Evolutionary conservation across 2,329 filamentous ascomycete species (phyloP), one percentile per base, ranked within the genome.

Genomic region (Claviceps capensis): DNA sequence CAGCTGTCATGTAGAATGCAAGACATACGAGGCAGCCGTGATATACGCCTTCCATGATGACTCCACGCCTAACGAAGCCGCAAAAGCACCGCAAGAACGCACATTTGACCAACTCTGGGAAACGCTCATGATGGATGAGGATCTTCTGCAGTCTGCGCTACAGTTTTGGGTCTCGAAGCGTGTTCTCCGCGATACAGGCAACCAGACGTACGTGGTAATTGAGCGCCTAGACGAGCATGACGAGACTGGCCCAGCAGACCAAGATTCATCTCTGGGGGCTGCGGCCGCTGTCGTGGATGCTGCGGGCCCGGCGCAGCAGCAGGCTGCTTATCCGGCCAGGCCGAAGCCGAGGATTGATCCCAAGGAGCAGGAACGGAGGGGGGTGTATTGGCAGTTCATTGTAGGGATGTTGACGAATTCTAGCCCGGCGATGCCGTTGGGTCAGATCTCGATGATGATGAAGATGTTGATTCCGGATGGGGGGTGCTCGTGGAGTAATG

Each of bases 371-470:
- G 77, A 78, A 59, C 73, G 74, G 53, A 72, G 75, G 37, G 67
- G 70, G 44, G 77, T 95, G 41, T 95, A 96, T 67, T 88, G 86
- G 80, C 85, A 90, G 61, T 97, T 95, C 65, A 89, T 98, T 53
- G 74, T 89, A 52, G 88, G 88, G 49, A 97, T 98, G 93, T 72
- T 98, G 67, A 96, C 88, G 55, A 96, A 96, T 66, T 85, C 88
- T 60, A 85, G 85, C 17, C 81, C 77, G 17, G 69, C 85, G 30
- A 93, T 96, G 86, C 83, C 86, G 49, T 71, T 90, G 54, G 75
- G 75, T 52, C 80, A 89, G 64, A 94, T 98, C 57, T 77, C 82
- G 8, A 95, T 90, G 84, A 96, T 97, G 88, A 77, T 98, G 75
- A 88, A 88, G 69, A 91, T 97, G 77, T 78, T 91, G 53, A 82